phyloP scores from a whole-genome alignment of 805 yeast species.

The Nakazawaea wyomingensis region DNA sequence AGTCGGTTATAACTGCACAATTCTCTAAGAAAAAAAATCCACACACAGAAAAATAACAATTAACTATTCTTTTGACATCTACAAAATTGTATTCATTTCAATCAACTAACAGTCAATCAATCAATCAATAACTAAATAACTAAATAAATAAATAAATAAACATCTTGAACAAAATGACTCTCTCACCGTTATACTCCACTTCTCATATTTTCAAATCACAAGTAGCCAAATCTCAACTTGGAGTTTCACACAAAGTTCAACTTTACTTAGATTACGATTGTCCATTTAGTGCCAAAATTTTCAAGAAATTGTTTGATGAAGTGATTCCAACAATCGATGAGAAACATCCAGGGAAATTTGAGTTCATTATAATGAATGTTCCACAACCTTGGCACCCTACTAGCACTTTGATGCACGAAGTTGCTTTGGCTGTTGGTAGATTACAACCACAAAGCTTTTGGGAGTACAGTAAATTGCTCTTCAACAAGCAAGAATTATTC shows the following conservation, averaged over 20 bases:
- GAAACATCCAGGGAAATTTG: constrained; percentile 44
- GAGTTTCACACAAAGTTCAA: constrained; percentile 40
- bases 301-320: constrained; percentile 44
- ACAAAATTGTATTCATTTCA: too few species aligned
- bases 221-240: constrained; percentile 8
- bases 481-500: constrained; percentile 47
- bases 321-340: constrained; percentile 48
- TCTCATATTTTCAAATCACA: constrained; percentile 14
- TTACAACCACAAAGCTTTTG: constrained; percentile 50
- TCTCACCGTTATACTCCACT: constrained; percentile 13
- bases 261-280: constrained; percentile 74
- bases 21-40: too few species aligned
- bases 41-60: too few species aligned
- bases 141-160: too few species aligned
- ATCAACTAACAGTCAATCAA: too few species aligned
- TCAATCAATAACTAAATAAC: too few species aligned
- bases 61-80: too few species aligned
- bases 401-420: constrained; percentile 64
- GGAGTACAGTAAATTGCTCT: constrained; percentile 50
- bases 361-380: constrained; percentile 63
- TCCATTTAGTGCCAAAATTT: constrained; percentile 66
- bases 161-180: constrained; percentile 12
- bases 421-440: constrained; percentile 63
- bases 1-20: too few species aligned
- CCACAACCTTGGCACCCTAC: constrained; percentile 92